Conservation (phyloP, 2,329 filamentous ascomycete genomes). For the Pseudogymnoascus sp. region DNA sequence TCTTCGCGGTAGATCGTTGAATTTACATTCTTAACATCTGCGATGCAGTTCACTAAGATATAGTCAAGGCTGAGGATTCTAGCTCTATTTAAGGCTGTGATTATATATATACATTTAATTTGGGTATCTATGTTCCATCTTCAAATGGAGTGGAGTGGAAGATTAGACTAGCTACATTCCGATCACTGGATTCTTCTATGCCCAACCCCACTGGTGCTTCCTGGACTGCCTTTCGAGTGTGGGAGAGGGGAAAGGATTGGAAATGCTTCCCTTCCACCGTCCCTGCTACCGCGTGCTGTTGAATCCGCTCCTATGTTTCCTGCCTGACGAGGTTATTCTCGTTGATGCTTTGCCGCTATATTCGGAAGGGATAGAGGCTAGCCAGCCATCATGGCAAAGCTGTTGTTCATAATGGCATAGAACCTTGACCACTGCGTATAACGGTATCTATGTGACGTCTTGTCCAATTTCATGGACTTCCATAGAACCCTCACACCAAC, state of each 20-base stretch:
- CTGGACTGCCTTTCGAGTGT: background rate
- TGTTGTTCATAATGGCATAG: background rate
- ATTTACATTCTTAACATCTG: background rate
- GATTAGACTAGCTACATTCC: background rate
- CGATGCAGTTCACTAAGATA: background rate
- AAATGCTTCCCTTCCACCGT: background rate
- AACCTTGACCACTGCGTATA: background rate
- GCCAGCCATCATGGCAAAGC: background rate
- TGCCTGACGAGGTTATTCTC: background rate
- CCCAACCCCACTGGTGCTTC: background rate
- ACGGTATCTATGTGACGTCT: background rate
- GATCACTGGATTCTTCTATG: background rate
- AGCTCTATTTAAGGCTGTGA: background rate
- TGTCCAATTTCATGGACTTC: background rate
- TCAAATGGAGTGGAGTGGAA: background rate
- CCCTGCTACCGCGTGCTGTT: background rate
- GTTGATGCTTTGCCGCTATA: background rate
- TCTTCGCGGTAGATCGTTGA: background rate
- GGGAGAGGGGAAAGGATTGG: background rate
- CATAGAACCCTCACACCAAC: conserved; percentile 40
- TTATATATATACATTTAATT: background rate
- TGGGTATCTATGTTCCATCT: background rate
- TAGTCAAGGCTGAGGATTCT: too few relatives aligned
- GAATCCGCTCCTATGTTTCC: background rate
- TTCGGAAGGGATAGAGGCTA: background rate